Percentiles rank a stretch among this genome's conserved stretches.
These are phyloP conservation scores for Sporobolomyces phaffii DNA, from an alignment of 768 basidiomycete genomes.

Conservation along the genomic window DNA sequence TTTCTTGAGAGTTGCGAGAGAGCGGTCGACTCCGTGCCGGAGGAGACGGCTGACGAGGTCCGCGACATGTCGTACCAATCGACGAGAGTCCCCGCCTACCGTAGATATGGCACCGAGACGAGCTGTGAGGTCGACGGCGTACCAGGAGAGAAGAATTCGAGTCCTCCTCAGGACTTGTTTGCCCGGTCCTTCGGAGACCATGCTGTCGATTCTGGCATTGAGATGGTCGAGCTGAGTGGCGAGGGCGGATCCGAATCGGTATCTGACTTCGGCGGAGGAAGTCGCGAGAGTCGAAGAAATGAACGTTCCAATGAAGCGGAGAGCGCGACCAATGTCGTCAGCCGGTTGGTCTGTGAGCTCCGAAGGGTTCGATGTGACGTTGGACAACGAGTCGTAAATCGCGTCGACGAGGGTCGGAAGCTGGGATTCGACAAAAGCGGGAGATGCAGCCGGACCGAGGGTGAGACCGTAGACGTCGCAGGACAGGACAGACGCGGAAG, in stretches of 20 bases:
- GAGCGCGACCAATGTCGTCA: constrained; percentile 45
- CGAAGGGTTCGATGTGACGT: constrained; percentile 33
- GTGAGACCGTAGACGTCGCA: constrained; percentile 43
- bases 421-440: constrained; percentile 50
- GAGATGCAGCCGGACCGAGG: constrained; percentile 49
- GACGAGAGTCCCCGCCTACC: background rate
- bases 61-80: constrained; percentile 32
- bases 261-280: constrained; percentile 40
- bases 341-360: background rate
- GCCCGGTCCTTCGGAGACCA: constrained; percentile 48
- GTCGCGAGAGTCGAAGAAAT: constrained; percentile 52
- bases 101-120: constrained; percentile 46
- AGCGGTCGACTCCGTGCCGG: constrained; percentile 53
- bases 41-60: constrained; percentile 56
- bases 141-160: constrained; percentile 58
- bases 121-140: constrained; percentile 56
- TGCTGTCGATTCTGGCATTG: constrained; percentile 42
- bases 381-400: constrained; percentile 52
- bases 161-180: constrained; percentile 45
- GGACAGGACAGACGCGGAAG: constrained; percentile 44
- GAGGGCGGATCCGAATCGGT: constrained; percentile 45
- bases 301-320: constrained; percentile 51
- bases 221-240: constrained; percentile 49
- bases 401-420: constrained; percentile 50
- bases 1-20: constrained; percentile 50